phyloP scores from a whole-genome alignment of 352 stramenopile species.

The Globisporangium polare region DNA sequence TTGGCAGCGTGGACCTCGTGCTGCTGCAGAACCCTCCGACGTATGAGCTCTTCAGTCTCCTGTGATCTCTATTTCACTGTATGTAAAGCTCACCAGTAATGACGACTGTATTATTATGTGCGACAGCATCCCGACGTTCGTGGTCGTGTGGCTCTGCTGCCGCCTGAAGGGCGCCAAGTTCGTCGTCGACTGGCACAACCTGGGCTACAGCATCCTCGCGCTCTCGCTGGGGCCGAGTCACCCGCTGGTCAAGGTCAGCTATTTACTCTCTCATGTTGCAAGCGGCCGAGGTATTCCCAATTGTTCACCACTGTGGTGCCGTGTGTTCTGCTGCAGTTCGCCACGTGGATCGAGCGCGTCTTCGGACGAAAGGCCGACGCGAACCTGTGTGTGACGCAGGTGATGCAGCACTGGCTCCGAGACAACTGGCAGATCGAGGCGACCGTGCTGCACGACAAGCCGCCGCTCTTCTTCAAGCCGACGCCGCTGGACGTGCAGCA shows the following conservation, averaged over 20 bases:
- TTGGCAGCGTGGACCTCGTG: slow-evolving; percentile 87
- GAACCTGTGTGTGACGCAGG: slow-evolving; percentile 96
- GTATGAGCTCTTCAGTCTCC: slow-evolving; percentile 23
- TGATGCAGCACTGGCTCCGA: slow-evolving; percentile 93
- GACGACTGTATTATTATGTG: too few species aligned
- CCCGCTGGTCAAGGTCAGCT: slow-evolving; percentile 63
- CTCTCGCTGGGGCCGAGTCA: slow-evolving; percentile 59
- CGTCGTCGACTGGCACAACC: slow-evolving; percentile 99
- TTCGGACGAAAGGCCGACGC: slow-evolving; percentile 91
- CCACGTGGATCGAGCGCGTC: slow-evolving; percentile 76
- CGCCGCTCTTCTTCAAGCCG: slow-evolving; percentile 91
- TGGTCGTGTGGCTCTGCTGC: slow-evolving; percentile 83
- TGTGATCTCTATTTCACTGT: neutral
- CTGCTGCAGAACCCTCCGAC: slow-evolving; percentile 98
- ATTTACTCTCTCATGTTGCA: neutral
- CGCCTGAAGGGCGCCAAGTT: slow-evolving; percentile 85
- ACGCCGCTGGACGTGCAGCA: slow-evolving; percentile 84
- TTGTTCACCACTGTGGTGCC: neutral
- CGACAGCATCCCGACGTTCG: slow-evolving; percentile 92
- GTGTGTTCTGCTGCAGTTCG: slow-evolving; percentile 34
- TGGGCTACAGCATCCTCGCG: slow-evolving; percentile 97
- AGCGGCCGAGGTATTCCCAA: neutral
- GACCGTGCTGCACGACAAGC: slow-evolving; percentile 93
- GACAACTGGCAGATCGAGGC: slow-evolving; percentile 89
- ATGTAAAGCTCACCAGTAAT: neutral